Percentiles rank a stretch among this genome's conserved stretches.
These are phyloP conservation scores for Citrus inodora DNA, from an alignment of 345 rosid species.

Conservation along the genomic window DNA sequence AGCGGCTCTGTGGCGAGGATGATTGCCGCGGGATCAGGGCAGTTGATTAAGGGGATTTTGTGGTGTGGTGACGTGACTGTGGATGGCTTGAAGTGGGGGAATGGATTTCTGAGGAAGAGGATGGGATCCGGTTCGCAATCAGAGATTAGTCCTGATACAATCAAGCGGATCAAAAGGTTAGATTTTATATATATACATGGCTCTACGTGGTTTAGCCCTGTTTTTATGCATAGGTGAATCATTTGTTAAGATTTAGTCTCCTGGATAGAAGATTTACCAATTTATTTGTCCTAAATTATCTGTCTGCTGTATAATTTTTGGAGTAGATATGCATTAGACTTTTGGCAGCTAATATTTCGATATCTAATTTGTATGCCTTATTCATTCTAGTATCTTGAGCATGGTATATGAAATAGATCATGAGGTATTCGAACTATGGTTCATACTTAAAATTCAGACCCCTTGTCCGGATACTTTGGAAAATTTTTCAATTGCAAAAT, in stretches of 20 bases:
- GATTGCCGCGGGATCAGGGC: conserved; percentile 92
- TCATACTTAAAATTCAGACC: too few relatives aligned
- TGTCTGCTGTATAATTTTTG: background rate
- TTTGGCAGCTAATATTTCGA: background rate
- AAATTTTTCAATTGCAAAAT: too few relatives aligned
- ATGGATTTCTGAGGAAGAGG: conserved; percentile 62
- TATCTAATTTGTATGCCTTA: background rate
- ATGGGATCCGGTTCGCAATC: conserved; percentile 36
- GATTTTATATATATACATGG: background rate
- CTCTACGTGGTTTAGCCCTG: background rate
- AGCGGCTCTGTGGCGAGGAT: conserved; percentile 52
- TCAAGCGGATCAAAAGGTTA: conserved; percentile 78
- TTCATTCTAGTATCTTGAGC: too few relatives aligned
- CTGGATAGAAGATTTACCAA: background rate
- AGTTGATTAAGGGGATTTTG: conserved; percentile 75
- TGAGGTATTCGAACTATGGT: too few relatives aligned
- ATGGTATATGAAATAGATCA: too few relatives aligned
- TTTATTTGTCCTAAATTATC: background rate
- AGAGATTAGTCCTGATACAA: conserved; percentile 56
- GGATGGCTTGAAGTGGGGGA: conserved; percentile 73
- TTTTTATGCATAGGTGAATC: background rate
- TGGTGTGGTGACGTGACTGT: conserved; percentile 97
- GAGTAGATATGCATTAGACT: background rate
- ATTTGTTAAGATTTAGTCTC: background rate
- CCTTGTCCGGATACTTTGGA: too few relatives aligned